Conservation (phyloP, 2,329 filamentous ascomycete genomes). For the Diaporthe amygdali region DNA sequence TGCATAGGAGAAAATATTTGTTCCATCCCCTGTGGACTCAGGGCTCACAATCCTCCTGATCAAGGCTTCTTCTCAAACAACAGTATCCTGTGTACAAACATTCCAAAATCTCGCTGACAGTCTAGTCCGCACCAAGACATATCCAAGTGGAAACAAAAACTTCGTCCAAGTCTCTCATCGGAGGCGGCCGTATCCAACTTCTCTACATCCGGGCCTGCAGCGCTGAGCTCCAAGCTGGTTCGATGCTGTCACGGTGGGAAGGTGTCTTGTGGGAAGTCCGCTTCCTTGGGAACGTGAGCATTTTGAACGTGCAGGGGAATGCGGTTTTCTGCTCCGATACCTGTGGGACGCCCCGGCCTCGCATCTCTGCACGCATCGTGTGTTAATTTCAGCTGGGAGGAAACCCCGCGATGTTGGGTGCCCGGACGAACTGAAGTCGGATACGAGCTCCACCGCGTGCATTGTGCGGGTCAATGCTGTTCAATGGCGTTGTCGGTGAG, state of each 20-base stretch:
- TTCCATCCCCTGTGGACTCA: not conserved
- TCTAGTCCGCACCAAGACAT: not conserved
- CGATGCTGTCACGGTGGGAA: not conserved
- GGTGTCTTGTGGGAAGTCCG: not conserved
- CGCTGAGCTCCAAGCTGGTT: not conserved
- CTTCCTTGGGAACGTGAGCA: not conserved
- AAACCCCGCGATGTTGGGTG: not conserved
- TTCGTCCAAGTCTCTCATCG: not conserved
- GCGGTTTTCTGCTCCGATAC: not conserved
- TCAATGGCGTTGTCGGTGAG: too few relatives aligned
- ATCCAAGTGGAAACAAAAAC: not conserved
- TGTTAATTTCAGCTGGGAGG: not conserved
- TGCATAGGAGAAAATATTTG: not conserved
- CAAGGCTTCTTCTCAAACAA: not conserved
- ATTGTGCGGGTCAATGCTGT: not conserved
- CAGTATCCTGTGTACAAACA: not conserved
- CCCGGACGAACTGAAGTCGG: not conserved
- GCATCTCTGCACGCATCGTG: not conserved
- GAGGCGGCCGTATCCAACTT: not conserved
- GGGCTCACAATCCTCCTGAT: not conserved
- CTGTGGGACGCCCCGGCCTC: not conserved
- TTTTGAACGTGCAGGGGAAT: not conserved
- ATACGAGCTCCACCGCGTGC: not conserved
- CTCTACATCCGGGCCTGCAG: not conserved
- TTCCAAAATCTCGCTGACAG: not conserved